Evolutionary conservation across 176 grass and related monocot genomes (phyloP).

Genomic region (Hordeum vulgare): DNA sequence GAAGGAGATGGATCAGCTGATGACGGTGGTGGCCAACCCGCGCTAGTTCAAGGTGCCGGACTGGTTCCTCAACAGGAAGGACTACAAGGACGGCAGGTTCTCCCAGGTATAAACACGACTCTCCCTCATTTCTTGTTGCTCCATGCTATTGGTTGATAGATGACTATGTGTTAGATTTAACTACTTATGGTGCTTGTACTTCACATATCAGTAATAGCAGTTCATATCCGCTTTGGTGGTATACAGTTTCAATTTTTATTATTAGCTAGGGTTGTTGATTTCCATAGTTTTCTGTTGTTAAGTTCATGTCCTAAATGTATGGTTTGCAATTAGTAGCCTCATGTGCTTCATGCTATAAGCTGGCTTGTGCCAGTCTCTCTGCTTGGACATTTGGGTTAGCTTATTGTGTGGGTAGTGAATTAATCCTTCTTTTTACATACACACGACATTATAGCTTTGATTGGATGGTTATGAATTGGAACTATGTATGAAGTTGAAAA

Average conservation of each 20-base stretch:
- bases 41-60: slow-evolving; percentile 81
- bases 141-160: neutral
- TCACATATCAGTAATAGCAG: neutral
- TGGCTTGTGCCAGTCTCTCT: no score
- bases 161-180: neutral
- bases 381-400: neutral
- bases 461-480: neutral
- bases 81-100: slow-evolving; percentile 89
- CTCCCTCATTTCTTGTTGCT: neutral
- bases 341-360: neutral
- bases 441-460: no score
- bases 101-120: slow-evolving; percentile 44
- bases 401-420: neutral
- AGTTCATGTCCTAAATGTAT: neutral
- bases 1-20: slow-evolving; percentile 66
- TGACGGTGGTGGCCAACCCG: slow-evolving; percentile 66
- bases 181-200: neutral
- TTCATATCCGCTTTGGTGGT: neutral
- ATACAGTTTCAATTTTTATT: neutral
- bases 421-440: neutral
- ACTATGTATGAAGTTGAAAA: no score
- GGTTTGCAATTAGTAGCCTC: neutral
- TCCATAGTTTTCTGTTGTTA: no score
- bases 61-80: slow-evolving; percentile 97
- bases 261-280: neutral